Evolutionary conservation across 1,284 basidiomycete species (phyloP).

Genomic region (Meripilus lineatus): DNA sequence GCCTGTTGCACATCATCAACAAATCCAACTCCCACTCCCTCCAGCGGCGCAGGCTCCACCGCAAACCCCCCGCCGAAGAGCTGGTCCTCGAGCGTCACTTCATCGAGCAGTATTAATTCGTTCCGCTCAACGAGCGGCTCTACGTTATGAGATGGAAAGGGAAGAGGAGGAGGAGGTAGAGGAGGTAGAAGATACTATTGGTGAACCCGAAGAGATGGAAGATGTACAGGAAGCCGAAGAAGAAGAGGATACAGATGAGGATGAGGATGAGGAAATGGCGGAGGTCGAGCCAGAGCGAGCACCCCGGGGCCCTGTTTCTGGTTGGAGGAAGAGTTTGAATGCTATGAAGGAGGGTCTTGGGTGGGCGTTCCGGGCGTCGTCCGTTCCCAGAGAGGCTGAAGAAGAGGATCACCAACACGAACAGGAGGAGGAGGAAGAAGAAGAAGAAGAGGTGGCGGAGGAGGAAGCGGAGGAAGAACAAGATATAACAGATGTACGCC

Average conservation of each 20-base stretch:
- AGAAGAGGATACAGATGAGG: slow-evolving; percentile 24
- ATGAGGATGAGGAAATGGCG: slow-evolving; percentile 25
- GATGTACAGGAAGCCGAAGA: slow-evolving; percentile 22
- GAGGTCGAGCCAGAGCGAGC: slow-evolving; percentile 28
- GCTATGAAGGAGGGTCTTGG: slow-evolving; percentile 25
- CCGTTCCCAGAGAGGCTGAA: slow-evolving; percentile 12
- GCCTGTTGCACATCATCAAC: slow-evolving; percentile 11
- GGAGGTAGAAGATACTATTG: slow-evolving; percentile 24
- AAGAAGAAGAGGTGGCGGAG: slow-evolving; percentile 15
- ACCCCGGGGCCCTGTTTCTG: slow-evolving; percentile 31
- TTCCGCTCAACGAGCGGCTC: slow-evolving; percentile 55
- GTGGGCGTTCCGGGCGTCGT: slow-evolving; percentile 32
- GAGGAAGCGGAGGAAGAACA: slow-evolving; percentile 14
- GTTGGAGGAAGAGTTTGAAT: slow-evolving; percentile 32
- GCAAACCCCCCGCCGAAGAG: slow-evolving; percentile 40
- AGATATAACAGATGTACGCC: slow-evolving; percentile 14
- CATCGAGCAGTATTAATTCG: slow-evolving; percentile 68
- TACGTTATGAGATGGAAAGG: slow-evolving; percentile 31
- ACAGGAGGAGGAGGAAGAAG: slow-evolving; percentile 15
- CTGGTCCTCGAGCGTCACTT: slow-evolving; percentile 40
- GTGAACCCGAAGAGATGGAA: slow-evolving; percentile 26
- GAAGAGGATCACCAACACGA: slow-evolving; percentile 17
- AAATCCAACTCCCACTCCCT: slow-evolving; percentile 11
- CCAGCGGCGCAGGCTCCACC: slow-evolving; percentile 15
- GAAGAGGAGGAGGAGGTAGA: slow-evolving; percentile 17